phyloP scores from a whole-genome alignment of 306 rosid species.

The Canavalia gladiata region DNA sequence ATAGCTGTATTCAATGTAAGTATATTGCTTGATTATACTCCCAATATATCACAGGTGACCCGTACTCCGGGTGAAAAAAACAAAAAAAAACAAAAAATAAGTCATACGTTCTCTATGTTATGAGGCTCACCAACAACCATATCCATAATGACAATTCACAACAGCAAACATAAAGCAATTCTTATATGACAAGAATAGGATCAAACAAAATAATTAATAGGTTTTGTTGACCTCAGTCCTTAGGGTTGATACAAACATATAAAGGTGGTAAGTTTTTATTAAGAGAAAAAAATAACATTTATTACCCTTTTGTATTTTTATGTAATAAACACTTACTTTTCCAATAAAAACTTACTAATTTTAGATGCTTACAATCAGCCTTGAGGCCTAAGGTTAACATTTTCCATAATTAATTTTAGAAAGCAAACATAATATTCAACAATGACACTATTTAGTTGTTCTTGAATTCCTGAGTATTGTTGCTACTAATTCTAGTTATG shows the following conservation, averaged over 20 bases:
- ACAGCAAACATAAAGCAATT: slow-evolving; percentile 13
- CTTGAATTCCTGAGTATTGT: background rate
- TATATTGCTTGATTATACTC: background rate
- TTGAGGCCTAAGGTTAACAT: too few species aligned
- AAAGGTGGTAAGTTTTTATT: too few species aligned
- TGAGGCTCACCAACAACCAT: slow-evolving; percentile 12
- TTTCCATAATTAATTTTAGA: background rate
- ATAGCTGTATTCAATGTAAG: background rate
- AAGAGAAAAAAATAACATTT: too few species aligned
- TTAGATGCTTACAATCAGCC: too few species aligned
- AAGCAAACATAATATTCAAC: slow-evolving; percentile 7
- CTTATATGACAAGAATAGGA: slow-evolving; percentile 24
- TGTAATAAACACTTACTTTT: too few species aligned
- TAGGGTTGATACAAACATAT: too few species aligned
- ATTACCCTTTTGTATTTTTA: too few species aligned
- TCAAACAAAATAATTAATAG: background rate
- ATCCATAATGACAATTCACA: slow-evolving; percentile 15
- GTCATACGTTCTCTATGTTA: background rate
- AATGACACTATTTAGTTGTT: slow-evolving; percentile 4
- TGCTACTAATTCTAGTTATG: background rate
- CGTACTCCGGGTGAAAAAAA: background rate
- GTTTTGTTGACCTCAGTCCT: too few species aligned
- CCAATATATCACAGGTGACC: slow-evolving; percentile 3
- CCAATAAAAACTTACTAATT: too few species aligned
- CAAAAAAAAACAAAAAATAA: background rate